Base-by-base conservation (phyloP, 179 eudicot species). In the Amaranthus tricolor region DNA sequence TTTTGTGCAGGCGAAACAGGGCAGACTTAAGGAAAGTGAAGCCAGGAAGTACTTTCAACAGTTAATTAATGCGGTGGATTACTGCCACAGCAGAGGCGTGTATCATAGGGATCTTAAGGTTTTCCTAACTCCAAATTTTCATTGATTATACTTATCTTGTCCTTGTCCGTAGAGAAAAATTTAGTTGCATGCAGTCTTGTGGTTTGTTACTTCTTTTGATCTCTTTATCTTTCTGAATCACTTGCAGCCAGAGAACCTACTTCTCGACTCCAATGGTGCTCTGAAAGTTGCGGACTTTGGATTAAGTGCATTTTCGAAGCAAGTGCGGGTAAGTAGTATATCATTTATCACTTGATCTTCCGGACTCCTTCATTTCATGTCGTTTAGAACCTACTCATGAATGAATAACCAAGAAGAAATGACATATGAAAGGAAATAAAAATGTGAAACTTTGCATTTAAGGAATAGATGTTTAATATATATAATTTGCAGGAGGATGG, bases 211-310 rank as follows among this genome's bases (percentile, higher is more conserved):
- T 62, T 63, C 52, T 15, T 11, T 24, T 53, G 49, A 5, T 47
- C 3, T 64, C 16, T 76, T 45, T 5, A 10, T 20, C 58, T 60
- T 20, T 13, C 3, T 79, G 40, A 62, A 69, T 64, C 31, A 62
- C 59, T 78, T 81, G 82, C 83, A 92, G 97, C 97, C 96, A 5
- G 97, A 93, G 77, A 93, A 93, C 82, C 84, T 93, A 17, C 87
- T 93, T 77, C 80, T 91, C 77, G 96, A 93, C 68, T 83, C 89
- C 10, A 76, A 58, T 82, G 97, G 96, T 59, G 77, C 60, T 80
- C 91, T 93, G 21, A 93, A 93, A 84, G 84, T 93, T 76, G 92
- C 97, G 40, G 97, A 93, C 82, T 93, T 89, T 73, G 97, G 96
- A 78, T 82, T 93, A 79, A 91, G 96, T 84, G 90, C 89, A 73